These are phyloP conservation scores for Leccinellum albellum DNA, from an alignment of 768 basidiomycete genomes.

Conservation along the genomic window DNA sequence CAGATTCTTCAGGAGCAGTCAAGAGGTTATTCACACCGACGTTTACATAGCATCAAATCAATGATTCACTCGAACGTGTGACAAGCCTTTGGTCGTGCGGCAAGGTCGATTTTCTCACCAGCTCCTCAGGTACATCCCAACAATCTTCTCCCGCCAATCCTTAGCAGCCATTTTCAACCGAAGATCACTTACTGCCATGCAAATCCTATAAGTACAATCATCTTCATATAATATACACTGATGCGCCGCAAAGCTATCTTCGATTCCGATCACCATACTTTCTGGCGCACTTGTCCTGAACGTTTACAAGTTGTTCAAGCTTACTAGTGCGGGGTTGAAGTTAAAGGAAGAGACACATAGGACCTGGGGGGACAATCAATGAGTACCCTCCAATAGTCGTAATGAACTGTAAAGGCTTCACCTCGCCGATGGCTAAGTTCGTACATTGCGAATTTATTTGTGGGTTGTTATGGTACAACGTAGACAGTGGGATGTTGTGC, in stretches of 20 bases:
- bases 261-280: background rate
- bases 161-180: background rate
- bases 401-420: slow-evolving; percentile 23
- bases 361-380: slow-evolving; percentile 18
- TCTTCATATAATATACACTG: background rate
- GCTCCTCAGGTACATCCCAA: too few relatives aligned
- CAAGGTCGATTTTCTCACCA: too few relatives aligned
- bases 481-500: slow-evolving; percentile 40
- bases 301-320: background rate
- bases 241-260: background rate
- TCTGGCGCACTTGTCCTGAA: background rate
- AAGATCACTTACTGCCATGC: background rate
- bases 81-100: too few relatives aligned
- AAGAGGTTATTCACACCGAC: too few relatives aligned
- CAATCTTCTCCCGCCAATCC: too few relatives aligned
- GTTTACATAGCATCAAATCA: too few relatives aligned
- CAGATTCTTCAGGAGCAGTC: too few relatives aligned
- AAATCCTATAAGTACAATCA: background rate
- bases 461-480: slow-evolving; percentile 62
- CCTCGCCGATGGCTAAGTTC: slow-evolving; percentile 58
- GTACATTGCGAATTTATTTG: slow-evolving; percentile 49
- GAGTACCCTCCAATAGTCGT: background rate
- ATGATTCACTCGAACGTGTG: too few relatives aligned
- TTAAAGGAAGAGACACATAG: slow-evolving; percentile 20
- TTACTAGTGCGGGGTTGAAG: slow-evolving; percentile 12